Evolutionary conservation across 2,329 filamentous ascomycete genomes (phyloP), one percentile per base, ranked within the genome.

Genomic region (Fusarium oligoseptatum): DNA sequence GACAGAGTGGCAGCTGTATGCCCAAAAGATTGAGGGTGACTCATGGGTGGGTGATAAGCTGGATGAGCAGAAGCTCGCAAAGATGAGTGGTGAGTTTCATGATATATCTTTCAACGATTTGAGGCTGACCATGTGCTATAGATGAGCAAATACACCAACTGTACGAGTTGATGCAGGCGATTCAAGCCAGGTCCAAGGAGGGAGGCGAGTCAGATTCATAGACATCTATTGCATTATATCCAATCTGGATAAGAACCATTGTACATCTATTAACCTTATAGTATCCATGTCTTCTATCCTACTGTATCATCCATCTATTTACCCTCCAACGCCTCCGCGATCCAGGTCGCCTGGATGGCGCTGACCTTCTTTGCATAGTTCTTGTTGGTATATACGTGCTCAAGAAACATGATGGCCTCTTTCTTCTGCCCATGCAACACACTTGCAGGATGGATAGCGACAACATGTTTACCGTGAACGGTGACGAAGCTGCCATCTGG

Each of bases 1-100:
- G 77, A 96, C 94, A 0, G 95, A 98, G 83, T 99, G 96, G 96
- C 97, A 99, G 83, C 85, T 94, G 62, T 99, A 98, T 81, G 95
- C 95, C 2, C 96, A 99, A 82, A 92, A 95, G 81, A 85, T 99
- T 17, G 96, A 98, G 80, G 96, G 95, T 0, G 93, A 97, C 63
- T 83, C 88, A 0, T 98, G 97, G 97, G 88, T 89, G 69, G 96
- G 93, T 1, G 94, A 94, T 73, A 96, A 92, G 82, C 88, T 98
- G 82, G 96, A 98, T 74, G 90, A 91, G 76, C 87, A 85, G 1
- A 98, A 98, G 84, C 87, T 98, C 66, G 92, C 95, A 70, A 98
- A 98, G 84, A 94, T 98, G 95, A 98, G 94, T 82, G 95, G 95
- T 97, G 82, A 77, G 92, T 68, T 6, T 62, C 9, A 20, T 20